These are phyloP conservation scores for Epicoccum nigrum DNA, from an alignment of 2,329 filamentous ascomycete species.

Conservation along the genomic window DNA sequence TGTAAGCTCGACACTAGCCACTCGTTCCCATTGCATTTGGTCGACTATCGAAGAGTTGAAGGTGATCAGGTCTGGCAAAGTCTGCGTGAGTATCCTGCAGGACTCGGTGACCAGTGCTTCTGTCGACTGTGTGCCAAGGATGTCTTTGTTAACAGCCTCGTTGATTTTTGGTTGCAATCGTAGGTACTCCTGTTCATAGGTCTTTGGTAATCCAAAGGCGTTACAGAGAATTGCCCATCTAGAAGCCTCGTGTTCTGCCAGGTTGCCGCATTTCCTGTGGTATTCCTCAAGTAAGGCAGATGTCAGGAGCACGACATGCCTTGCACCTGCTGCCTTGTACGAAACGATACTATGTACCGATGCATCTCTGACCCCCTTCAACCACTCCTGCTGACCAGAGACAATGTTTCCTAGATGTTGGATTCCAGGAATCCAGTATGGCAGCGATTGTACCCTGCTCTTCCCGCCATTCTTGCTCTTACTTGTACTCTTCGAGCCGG, in stretches of 20 bases:
- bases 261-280: slow-evolving; percentile 22
- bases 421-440: slow-evolving; percentile 66
- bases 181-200: slow-evolving; percentile 26
- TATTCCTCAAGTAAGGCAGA: slow-evolving; percentile 52
- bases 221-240: slow-evolving; percentile 36
- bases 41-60: slow-evolving; percentile 66
- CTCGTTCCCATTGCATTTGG: slow-evolving; percentile 67
- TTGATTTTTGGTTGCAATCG: slow-evolving; percentile 38
- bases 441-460: slow-evolving; percentile 55
- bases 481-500: slow-evolving; percentile 21
- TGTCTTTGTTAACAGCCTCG: slow-evolving; percentile 46
- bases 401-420: slow-evolving; percentile 61
- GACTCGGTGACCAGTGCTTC: slow-evolving; percentile 45
- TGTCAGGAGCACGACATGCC: slow-evolving; percentile 58
- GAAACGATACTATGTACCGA: slow-evolving; percentile 53
- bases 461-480: slow-evolving; percentile 36
- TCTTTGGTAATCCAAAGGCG: slow-evolving; percentile 36
- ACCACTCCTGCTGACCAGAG: slow-evolving; percentile 53
- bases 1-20: slow-evolving; percentile 52
- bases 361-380: slow-evolving; percentile 49
- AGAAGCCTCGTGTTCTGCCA: slow-evolving; percentile 29
- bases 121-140: slow-evolving; percentile 57
- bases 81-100: slow-evolving; percentile 40
- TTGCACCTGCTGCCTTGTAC: slow-evolving; percentile 57
- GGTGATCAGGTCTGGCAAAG: slow-evolving; percentile 63